These are phyloP conservation scores for Neopestalotiopsis sp. DNA, from an alignment of 2,329 filamentous ascomycete genomes.

Conservation along the genomic window DNA sequence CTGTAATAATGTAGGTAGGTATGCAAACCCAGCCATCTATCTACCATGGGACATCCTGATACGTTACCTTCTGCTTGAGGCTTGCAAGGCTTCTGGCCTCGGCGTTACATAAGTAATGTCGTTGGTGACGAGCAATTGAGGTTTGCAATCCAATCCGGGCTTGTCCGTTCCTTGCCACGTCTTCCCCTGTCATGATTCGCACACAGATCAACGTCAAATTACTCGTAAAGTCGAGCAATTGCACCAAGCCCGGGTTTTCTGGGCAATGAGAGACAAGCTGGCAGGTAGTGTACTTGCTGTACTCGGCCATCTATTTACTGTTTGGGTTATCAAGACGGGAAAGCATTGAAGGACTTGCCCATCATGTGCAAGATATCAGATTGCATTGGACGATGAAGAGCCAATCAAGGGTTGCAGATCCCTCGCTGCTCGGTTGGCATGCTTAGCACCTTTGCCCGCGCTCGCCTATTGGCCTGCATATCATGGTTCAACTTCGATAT, in stretches of 20 bases:
- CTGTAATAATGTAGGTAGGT: neutral
- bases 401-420: slow-evolving; percentile 12
- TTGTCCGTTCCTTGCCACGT: slow-evolving; percentile 7
- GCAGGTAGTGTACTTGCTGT: neutral
- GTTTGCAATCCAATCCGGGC: slow-evolving; percentile 1
- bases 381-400: neutral
- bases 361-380: slow-evolving; percentile 8
- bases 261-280: neutral
- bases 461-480: slow-evolving; percentile 10
- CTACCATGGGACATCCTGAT: neutral
- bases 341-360: neutral
- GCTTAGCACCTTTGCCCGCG: slow-evolving; percentile 15
- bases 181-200: slow-evolving; percentile 6
- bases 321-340: neutral
- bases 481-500: neutral
- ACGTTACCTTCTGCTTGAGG: neutral
- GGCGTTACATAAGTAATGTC: slow-evolving; percentile 1
- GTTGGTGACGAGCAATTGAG: neutral
- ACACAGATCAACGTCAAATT: slow-evolving; percentile 7
- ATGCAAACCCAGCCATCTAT: neutral
- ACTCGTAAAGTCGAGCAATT: neutral
- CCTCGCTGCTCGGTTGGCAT: slow-evolving; percentile 1
- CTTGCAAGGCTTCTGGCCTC: neutral
- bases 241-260: neutral
- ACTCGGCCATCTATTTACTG: neutral